A percentile compares a stretch with the other conserved stretches of the same genome.
Evolutionary conservation across 257 asterid species (phyloP).

Genomic region (Galeopsis tetrahit): DNA sequence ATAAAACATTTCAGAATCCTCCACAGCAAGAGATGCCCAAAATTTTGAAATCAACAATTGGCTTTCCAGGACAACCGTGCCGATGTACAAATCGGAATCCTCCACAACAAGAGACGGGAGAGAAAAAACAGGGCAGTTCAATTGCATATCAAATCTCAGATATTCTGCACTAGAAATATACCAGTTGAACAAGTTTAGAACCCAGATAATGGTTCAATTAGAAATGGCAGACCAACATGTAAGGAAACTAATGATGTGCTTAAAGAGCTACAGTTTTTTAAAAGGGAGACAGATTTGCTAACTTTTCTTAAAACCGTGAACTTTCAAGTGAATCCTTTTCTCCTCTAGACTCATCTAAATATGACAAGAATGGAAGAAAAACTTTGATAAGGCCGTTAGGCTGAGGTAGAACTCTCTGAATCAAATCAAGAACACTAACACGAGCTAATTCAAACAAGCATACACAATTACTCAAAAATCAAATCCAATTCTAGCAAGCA

Average conservation of each 20-base stretch:
- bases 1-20: too few species aligned
- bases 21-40: too few species aligned
- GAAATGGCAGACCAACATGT: not conserved
- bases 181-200: not conserved
- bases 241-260: not conserved
- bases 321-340: not conserved
- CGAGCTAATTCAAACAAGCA: not conserved
- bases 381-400: not conserved
- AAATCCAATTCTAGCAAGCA: not conserved
- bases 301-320: not conserved
- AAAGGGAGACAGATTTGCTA: not conserved
- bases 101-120: too few species aligned
- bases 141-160: not conserved
- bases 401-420: not conserved
- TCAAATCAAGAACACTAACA: not conserved
- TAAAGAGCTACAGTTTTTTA: not conserved
- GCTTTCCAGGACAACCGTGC: too few species aligned
- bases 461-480: slow-evolving; percentile 5
- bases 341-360: slow-evolving; percentile 14
- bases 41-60: too few species aligned
- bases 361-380: not conserved
- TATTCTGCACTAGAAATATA: not conserved
- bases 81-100: too few species aligned
- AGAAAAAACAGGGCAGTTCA: not conserved
- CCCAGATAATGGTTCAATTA: not conserved